Evolutionary conservation across 169 alveolate genomes (phyloP).

Genomic region (Sarcocystis neurona): DNA sequence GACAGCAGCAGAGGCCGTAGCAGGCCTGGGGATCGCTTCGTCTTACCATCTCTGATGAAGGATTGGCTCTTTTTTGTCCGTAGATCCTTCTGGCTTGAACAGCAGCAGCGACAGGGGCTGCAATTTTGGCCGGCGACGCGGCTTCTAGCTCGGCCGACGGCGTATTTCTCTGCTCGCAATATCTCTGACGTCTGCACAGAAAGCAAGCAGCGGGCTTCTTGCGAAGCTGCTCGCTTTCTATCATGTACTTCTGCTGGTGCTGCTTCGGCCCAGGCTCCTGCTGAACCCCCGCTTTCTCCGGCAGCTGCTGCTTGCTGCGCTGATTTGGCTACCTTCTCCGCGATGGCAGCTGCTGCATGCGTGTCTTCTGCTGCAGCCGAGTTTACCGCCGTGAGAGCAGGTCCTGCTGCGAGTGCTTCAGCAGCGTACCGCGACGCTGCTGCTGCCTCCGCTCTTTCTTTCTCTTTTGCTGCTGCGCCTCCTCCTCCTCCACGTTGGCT

Average conservation of each 20-base stretch:
- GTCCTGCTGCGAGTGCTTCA: not conserved
- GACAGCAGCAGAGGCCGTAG: too few relatives aligned
- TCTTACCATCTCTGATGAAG: too few relatives aligned
- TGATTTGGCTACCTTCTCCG: not conserved
- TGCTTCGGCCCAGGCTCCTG: not conserved
- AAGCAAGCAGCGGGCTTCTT: too few relatives aligned
- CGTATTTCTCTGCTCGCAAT: too few relatives aligned
- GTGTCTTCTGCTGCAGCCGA: not conserved
- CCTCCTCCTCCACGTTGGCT: not conserved
- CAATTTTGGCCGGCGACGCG: too few relatives aligned
- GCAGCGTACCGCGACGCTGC: not conserved
- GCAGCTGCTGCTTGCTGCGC: not conserved
- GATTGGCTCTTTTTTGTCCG: too few relatives aligned
- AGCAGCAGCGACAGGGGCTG: too few relatives aligned
- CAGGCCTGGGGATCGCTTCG: too few relatives aligned
- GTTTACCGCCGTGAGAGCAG: not conserved
- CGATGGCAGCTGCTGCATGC: not conserved
- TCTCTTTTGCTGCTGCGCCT: not conserved
- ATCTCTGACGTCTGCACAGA: too few relatives aligned
- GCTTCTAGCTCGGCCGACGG: too few relatives aligned
- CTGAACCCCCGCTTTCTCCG: not conserved
- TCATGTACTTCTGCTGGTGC: constrained; percentile 3
- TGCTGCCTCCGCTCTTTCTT: not conserved
- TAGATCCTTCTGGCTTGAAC: too few relatives aligned
- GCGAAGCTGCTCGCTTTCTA: too few relatives aligned